Evolutionary conservation across 1,284 basidiomycete species (phyloP).

Genomic region (Sporisorium scitamineum): DNA sequence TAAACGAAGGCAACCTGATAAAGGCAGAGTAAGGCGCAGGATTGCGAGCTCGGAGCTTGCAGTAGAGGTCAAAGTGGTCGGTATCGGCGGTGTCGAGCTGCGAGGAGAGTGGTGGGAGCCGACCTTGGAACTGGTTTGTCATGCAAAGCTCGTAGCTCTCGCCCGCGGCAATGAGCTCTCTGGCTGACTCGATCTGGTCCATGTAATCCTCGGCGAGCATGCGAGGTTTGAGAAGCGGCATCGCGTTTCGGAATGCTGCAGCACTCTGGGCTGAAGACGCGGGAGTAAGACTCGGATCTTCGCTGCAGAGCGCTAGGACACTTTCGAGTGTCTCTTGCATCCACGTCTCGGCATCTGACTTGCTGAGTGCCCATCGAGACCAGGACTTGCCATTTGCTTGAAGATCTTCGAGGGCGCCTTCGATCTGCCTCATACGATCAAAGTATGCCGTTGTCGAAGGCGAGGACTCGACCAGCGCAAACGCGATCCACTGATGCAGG

Average conservation of each 20-base stretch:
- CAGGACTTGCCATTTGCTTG: slow-evolving; percentile 20
- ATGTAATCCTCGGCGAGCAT: slow-evolving; percentile 75
- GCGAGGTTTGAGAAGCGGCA: slow-evolving; percentile 26
- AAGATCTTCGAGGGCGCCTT: slow-evolving; percentile 16
- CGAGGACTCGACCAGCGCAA: slow-evolving; percentile 54
- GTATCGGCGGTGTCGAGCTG: slow-evolving; percentile 13
- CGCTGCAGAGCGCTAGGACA: slow-evolving; percentile 1
- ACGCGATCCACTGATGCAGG: slow-evolving; percentile 70
- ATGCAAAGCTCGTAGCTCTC: slow-evolving; percentile 97
- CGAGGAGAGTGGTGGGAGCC: slow-evolving; percentile 37
- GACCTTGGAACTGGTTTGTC: slow-evolving; percentile 77
- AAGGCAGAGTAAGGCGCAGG: slow-evolving; percentile 92
- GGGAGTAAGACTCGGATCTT: not conserved
- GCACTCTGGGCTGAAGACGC: slow-evolving; percentile 16
- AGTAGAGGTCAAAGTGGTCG: slow-evolving; percentile 62
- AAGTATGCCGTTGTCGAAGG: not conserved
- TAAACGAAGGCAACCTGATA: slow-evolving; percentile 77
- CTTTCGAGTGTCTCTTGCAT: slow-evolving; percentile 16
- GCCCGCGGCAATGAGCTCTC: slow-evolving; percentile 82
- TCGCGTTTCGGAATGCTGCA: slow-evolving; percentile 41
- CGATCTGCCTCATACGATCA: slow-evolving; percentile 7
- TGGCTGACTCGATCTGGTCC: slow-evolving; percentile 78
- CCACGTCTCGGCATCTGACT: slow-evolving; percentile 29
- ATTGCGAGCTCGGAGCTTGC: slow-evolving; percentile 75
- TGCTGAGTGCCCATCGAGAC: slow-evolving; percentile 16